These are phyloP conservation scores for Typha latifolia DNA, from an alignment of 176 grass and related monocot genomes.

Conservation along the genomic window DNA sequence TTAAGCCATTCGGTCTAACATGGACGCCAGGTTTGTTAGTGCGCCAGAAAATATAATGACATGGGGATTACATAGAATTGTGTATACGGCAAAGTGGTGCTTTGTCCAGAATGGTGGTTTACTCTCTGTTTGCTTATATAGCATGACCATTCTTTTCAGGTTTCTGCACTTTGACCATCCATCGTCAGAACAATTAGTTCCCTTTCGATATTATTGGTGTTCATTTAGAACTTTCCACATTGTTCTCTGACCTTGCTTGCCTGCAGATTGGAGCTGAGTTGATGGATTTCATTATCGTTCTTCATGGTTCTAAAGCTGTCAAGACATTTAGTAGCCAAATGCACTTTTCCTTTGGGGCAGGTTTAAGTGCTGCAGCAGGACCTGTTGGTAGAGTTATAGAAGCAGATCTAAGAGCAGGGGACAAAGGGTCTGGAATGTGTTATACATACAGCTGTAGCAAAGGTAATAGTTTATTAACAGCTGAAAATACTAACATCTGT, in stretches of 20 bases:
- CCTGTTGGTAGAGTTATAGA: constrained; percentile 82
- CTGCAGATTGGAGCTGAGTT: constrained; percentile 62
- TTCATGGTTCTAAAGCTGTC: constrained; percentile 52
- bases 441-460: constrained; percentile 96
- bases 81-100: background rate
- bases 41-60: background rate
- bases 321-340: constrained; percentile 68
- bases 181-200: background rate
- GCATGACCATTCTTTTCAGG: background rate
- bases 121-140: background rate
- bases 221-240: background rate
- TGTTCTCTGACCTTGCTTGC: background rate
- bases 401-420: constrained; percentile 70
- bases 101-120: background rate
- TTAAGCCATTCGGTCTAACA: no score
- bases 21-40: background rate
- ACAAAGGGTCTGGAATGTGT: constrained; percentile 69
- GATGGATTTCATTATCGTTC: constrained; percentile 85
- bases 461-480: constrained; percentile 33
- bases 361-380: constrained; percentile 73
- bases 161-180: background rate
- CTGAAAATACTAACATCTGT: background rate
- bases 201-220: background rate
- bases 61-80: background rate
- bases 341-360: constrained; percentile 80